Percentiles rank a stretch among this genome's conserved stretches.
phyloP scores from a whole-genome alignment of 2,329 filamentous ascomycete genomes.

The Grosmannia serpens region DNA sequence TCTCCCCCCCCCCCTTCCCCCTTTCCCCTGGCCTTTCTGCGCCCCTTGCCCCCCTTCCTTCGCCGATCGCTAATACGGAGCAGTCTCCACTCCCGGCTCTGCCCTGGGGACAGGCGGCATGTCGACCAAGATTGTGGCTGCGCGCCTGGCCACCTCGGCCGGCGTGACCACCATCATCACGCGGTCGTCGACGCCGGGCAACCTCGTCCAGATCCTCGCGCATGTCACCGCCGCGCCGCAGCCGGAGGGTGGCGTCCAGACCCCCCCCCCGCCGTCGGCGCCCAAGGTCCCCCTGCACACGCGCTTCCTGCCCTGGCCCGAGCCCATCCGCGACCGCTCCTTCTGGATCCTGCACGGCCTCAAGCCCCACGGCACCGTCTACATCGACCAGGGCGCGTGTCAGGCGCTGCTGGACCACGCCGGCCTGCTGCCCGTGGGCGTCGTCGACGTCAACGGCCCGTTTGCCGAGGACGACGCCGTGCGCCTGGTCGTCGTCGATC shows the following conservation, averaged over 20 bases:
- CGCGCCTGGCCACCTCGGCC: conserved; percentile 80
- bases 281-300: conserved; percentile 65
- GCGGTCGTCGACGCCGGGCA: conserved; percentile 82
- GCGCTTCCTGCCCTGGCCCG: conserved; percentile 73
- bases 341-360: conserved; percentile 97
- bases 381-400: conserved; percentile 85
- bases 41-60: no score
- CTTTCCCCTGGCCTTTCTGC: no score
- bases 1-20: no score
- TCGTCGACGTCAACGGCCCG: conserved; percentile 76
- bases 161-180: conserved; percentile 96
- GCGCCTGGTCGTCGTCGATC: conserved; percentile 67
- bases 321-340: conserved; percentile 82
- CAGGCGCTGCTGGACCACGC: conserved; percentile 71
- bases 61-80: no score
- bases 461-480: conserved; percentile 93
- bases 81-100: conserved; percentile 81
- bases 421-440: conserved; percentile 78
- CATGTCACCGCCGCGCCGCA: conserved; percentile 42
- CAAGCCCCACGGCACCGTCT: conserved; percentile 78
- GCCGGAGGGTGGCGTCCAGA: not conserved
- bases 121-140: conserved; percentile 94
- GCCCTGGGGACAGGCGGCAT: conserved; percentile 89
- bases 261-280: conserved; percentile 9
- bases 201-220: conserved; percentile 75